Evolutionary conservation across 345 rosid species (phyloP), one percentile per base, ranked within the genome.

Genomic region (Heritiera fomes): DNA sequence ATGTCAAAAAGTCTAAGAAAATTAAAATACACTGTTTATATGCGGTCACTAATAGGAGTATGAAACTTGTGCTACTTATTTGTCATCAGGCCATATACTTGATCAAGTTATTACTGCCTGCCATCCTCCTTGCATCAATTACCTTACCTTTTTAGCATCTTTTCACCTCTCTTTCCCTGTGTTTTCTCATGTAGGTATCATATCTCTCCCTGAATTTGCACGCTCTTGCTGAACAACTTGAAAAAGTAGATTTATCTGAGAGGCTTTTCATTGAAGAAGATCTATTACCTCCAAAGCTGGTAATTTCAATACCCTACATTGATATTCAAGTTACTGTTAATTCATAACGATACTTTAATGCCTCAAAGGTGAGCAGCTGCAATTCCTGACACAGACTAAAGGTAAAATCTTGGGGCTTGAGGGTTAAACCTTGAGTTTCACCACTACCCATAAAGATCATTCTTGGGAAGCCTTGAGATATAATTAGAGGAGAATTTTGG

Each of bases 221-320:
- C 73, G 88, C 90, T 73, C 89, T 93, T 55, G 93, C 89, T 0
- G 88, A 91, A 72, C 88, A 87, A 75, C 83, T 95, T 5, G 92
- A 83, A 56, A 89, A 87, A 75, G 91, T 90, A 52, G 92, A 92
- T 46, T 72, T 92, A 79, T 87, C 91, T 5, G 73, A 87, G 79
- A 83, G 92, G 81, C 94, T 93, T 53, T 93, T 87, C 86, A 87
- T 95, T 61, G 97, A 92, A 70, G 81, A 88, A 52, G 94, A 95
- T 83, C 82, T 93, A 63, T 84, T 95, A 55, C 89, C 93, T 3
- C 70, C 88, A 30, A 92, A 91, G 56, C 77, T 77, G 95, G 98
- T 95, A 88, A 58, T 85, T 69, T 46, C 63, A 55, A 4, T 53
- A 58, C 69, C 43, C 52, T 2, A 56, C 60, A 72, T 62, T 50